Percentiles rank a stretch among this genome's conserved stretches.
Conservation (phyloP, 2,329 filamentous ascomycete genomes). For the Leptographium lundbergii region DNA sequence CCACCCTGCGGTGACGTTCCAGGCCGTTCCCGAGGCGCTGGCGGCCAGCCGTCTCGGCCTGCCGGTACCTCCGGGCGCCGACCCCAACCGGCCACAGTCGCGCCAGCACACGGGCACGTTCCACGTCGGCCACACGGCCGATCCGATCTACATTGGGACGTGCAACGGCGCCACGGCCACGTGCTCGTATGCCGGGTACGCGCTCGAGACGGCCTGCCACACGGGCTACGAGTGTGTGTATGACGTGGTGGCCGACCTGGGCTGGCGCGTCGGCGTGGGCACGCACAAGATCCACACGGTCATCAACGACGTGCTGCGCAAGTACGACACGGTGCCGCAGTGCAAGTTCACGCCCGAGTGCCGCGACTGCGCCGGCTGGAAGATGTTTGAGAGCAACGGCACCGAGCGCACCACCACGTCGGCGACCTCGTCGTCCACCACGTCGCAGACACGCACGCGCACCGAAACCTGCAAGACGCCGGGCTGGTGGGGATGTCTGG, state of each 20-base stretch:
- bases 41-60: slow-evolving; percentile 75
- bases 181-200: slow-evolving; percentile 86
- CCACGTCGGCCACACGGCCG: slow-evolving; percentile 91
- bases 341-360: slow-evolving; percentile 70
- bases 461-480: slow-evolving; percentile 85
- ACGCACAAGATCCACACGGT: slow-evolving; percentile 85
- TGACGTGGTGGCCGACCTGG: slow-evolving; percentile 82
- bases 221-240: slow-evolving; percentile 80
- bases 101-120: slow-evolving; percentile 64
- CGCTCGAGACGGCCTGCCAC: slow-evolving; percentile 87
- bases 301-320: slow-evolving; percentile 74
- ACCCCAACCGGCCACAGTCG: slow-evolving; percentile 58
- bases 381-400: slow-evolving; percentile 86
- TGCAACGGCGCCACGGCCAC: slow-evolving; percentile 84
- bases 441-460: slow-evolving; percentile 42
- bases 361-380: slow-evolving; percentile 85
- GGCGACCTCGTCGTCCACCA: slow-evolving; percentile 39
- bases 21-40: slow-evolving; percentile 83
- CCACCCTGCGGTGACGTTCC: slow-evolving; percentile 79
- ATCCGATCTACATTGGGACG: slow-evolving; percentile 83
- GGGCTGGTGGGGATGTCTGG: slow-evolving; percentile 74
- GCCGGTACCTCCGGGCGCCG: slow-evolving; percentile 67
- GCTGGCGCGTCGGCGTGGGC: slow-evolving; percentile 82
- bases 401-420: slow-evolving; percentile 60
- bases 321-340: slow-evolving; percentile 67